Evolutionary conservation across 805 yeast species (phyloP), one percentile per base, ranked within the genome.

Genomic region (Ogataea pini): DNA sequence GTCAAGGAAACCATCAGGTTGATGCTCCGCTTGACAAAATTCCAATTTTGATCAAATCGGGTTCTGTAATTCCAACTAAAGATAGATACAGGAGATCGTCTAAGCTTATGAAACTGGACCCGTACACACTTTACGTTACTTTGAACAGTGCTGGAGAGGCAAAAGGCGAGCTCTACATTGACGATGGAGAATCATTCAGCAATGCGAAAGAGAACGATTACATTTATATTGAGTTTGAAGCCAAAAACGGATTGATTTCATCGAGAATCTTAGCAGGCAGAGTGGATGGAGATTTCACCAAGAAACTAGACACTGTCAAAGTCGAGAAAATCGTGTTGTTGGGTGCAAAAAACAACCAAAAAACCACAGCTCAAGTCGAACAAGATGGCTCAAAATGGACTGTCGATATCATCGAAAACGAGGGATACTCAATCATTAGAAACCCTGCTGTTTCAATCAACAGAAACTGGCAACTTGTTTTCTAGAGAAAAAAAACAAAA

Each of bases 1-100:
- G 77, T 2, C 56, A 66, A 17, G 84, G 82, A 3, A 56, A 62
- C 20, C 68, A 71, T 32, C 58, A 50, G 1, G 57, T 75, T 3
- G 67, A 67, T 17, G 75, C 83, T 0, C 73, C 78, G 2, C 64
- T 91, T 43, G 69, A 75, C 4, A 80, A 80, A 43, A 79, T 88
- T 14, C 97, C 98, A 0, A 73, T 87, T 38, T 77, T 78, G 25
- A 66, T 86, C 14, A 81, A 82, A 59, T 94, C 96, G n/a, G 98
- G 98, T 0, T 76, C 83, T 28, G 78, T 92, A 12, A 62, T 86
- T 19, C 72, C 85, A 13, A 76, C 81, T 31, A 85, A 84, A 52
- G 86, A 83, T 42, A 78, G 96, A 54, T 78, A 82, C 55, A 81
- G 99, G 63, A 78, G 98, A 54, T 86, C 96, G 0, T 69, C 95